phyloP scores from a whole-genome alignment of 495 filamentous ascomycete genomes.

The Mycothermus thermophilus region DNA sequence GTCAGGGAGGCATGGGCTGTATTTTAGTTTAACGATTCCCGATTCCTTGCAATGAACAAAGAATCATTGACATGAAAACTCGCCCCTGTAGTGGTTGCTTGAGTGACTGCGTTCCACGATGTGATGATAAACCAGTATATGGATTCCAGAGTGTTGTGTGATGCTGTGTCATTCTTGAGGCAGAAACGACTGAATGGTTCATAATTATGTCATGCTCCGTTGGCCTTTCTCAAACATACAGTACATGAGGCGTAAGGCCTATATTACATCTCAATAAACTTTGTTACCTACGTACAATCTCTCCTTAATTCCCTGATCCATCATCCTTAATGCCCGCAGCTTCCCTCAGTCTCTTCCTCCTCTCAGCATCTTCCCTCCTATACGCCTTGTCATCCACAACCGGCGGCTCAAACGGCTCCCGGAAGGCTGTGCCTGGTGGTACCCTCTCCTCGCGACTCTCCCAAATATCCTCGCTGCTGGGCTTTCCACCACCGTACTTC shows the following conservation, averaged over 20 bases:
- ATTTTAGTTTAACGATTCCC: conserved; percentile 35
- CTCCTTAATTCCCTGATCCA: conserved; percentile 5
- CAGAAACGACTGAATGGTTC: too few species aligned
- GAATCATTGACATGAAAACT: conserved; percentile 17
- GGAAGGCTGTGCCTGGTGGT: conserved; percentile 28
- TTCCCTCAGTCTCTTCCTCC: conserved; percentile 26
- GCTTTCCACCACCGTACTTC: conserved; percentile 50
- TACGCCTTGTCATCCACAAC: conserved; percentile 49
- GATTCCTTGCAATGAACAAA: conserved; percentile 24
- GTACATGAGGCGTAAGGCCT: too few species aligned
- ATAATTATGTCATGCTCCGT: too few species aligned
- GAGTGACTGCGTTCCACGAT: neutral
- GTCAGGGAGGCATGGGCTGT: conserved; percentile 29
- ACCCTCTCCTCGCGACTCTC: conserved; percentile 44
- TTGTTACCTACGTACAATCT: too few species aligned
- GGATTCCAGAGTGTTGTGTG: neutral
- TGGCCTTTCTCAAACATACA: too few species aligned
- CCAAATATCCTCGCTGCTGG: conserved; percentile 93
- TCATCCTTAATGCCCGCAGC: conserved; percentile 5
- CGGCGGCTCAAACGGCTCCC: conserved; percentile 32
- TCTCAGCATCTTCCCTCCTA: conserved; percentile 38
- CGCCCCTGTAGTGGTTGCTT: neutral
- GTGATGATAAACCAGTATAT: neutral
- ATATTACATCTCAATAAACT: too few species aligned
- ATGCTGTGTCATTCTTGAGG: too few species aligned